Conservation (phyloP, 305 asterid species). For the Solanum hybrid region DNA sequence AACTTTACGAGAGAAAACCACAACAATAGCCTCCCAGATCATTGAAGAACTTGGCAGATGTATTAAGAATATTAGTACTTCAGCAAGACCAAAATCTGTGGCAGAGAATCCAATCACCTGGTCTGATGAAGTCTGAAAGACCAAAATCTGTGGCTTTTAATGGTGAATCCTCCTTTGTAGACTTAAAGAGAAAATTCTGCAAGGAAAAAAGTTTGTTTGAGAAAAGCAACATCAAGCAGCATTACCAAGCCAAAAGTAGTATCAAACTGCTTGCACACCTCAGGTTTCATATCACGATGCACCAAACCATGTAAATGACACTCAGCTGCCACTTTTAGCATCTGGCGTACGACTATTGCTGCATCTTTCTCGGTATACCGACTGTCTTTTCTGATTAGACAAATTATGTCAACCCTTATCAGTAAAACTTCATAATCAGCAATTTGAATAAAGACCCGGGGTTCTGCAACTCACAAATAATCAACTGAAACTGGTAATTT, state of each 20-base stretch:
- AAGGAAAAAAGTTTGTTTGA: constrained; percentile 10
- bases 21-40: neutral
- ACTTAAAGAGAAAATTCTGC: constrained; percentile 75
- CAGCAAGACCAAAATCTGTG: neutral
- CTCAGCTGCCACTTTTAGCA: constrained; percentile 88
- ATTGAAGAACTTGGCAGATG: neutral
- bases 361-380: constrained; percentile 91
- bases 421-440: constrained; percentile 13
- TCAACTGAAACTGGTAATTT: neutral
- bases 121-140: constrained; percentile 75
- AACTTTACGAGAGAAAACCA: neutral
- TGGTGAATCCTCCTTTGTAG: constrained; percentile 63
- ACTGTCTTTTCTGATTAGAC: constrained; percentile 62
- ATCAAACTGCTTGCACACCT: constrained; percentile 35
- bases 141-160: constrained; percentile 86
- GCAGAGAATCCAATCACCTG: constrained; percentile 35
- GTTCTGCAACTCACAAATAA: neutral
- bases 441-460: neutral
- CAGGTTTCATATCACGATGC: constrained; percentile 93
- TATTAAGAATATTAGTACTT: neutral
- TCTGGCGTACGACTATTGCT: constrained; percentile 73
- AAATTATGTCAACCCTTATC: constrained; percentile 9
- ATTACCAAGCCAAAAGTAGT: neutral
- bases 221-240: constrained; percentile 12
- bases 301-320: constrained; percentile 88